These are phyloP conservation scores for Collybia sordida DNA, from an alignment of 768 basidiomycete genomes.

Conservation along the genomic window DNA sequence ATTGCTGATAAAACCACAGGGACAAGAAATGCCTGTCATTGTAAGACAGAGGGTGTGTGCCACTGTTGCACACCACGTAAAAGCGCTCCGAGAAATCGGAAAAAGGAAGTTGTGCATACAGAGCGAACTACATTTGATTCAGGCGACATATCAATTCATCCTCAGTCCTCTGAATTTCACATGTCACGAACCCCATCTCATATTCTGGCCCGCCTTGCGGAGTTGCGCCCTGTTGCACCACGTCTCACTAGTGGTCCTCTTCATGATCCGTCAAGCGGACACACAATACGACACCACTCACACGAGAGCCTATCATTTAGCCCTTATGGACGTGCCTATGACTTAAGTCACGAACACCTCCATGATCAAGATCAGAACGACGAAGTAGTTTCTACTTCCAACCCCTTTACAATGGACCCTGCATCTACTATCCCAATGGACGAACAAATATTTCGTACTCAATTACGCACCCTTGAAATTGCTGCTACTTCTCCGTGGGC, in stretches of 20 bases:
- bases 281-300: constrained; percentile 44
- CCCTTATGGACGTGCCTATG: constrained; percentile 71
- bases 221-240: constrained; percentile 70
- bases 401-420: no score
- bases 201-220: constrained; percentile 59
- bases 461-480: constrained; percentile 29
- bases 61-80: constrained; percentile 57
- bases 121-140: constrained; percentile 9
- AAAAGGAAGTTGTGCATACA: constrained; percentile 21
- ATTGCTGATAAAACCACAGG: constrained; percentile 50
- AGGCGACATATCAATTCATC: constrained; percentile 7
- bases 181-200: constrained; percentile 37
- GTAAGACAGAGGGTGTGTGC: constrained; percentile 54
- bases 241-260: constrained; percentile 47
- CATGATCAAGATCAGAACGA: constrained; percentile 26
- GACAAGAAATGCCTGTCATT: constrained; percentile 38
- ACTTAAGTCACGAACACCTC: constrained; percentile 34
- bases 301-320: constrained; percentile 56
- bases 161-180: neutral
- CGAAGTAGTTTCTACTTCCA: neutral
- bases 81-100: constrained; percentile 32
- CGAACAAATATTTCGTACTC: constrained; percentile 24
- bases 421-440: constrained; percentile 13
- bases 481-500: constrained; percentile 29
- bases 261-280: constrained; percentile 47